Base-by-base conservation (phyloP, 1,284 basidiomycete species). In the Heliocybe sulcata region DNA sequence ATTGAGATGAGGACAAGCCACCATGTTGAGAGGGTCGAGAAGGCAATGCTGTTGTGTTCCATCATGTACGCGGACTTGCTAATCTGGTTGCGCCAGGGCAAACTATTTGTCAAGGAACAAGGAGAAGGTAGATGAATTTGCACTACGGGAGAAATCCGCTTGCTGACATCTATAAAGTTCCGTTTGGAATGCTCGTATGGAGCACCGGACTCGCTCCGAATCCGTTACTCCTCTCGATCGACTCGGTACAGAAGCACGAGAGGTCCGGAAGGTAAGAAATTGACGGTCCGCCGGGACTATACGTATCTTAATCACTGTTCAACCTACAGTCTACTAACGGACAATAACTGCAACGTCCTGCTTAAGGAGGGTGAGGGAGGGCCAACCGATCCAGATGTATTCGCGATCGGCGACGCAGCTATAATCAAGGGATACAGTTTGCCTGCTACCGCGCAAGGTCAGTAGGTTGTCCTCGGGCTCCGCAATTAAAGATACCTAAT, bases 131-230 rank as follows among this genome's bases (percentile, higher is more conserved):
- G 11, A 20, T n/a, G 23, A 49, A 4, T 4, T 29, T 14, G 11
- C 47, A 9, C 14, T 19, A 61, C 82, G 86, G 72, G 78, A 79
- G 72, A 62, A 20, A 64, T 58, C 54, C 23, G 22, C 47, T 26
- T 9, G 12, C 47, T 49, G 9, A 12, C 51, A 51, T 56, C 52
- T 57, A 35, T 55, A 2, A 55, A 88, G 87, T 90, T 25, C 83
- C 82, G 12, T 91, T 87, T 65, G 91, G 92, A 16, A 72, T 94
- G 35, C 77, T 92, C 6, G 90, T 95, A 19, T 94, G 92, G 93
- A 86, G 83, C 60, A 93, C 92, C 2, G 91, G 90, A 1, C 75
- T 94, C 8, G 79, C 87, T 9, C 82, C 88, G 2, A 93, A 93
- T 63, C 90, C 91, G 8, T 72, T 94, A 42, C 77, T 94, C 49